Evolutionary conservation across 2,329 filamentous ascomycete genomes (phyloP), one percentile per base, ranked within the genome.

Genomic region (Fusarium vanettenii): DNA sequence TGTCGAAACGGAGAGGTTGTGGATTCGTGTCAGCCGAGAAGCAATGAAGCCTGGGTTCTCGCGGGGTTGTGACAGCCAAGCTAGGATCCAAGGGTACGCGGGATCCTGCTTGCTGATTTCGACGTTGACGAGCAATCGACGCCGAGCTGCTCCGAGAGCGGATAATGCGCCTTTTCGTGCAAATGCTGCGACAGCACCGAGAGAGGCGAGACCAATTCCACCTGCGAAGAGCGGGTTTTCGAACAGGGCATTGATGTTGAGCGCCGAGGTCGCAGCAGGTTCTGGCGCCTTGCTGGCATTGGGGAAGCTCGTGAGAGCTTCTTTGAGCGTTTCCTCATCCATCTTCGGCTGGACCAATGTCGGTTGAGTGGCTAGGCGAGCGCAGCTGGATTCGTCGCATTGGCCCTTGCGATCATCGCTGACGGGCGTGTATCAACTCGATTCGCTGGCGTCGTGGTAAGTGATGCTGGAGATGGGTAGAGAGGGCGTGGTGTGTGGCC

Each of bases 61-160:
- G 61, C 95, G 94, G 74, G 95, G 94, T 66, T 94, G 89, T 8
- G 95, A 95, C 82, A 99, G 93, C 95, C 97, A 99, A 74, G 95
- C 92, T 11, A 99, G 88, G 48, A 99, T 91, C 96, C 95, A 98
- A 45, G 92, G 92, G 82, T 98, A 99, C 2, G 96, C 95, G 52
- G 95, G 92, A 84, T 99, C 97, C 79, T 96, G 94, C 81, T 95
- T 94, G 82, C 94, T 96, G 83, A 99, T 98, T 84, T 99, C 97
- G 79, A 99, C 92, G 79, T 98, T 95, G 78, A 98, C 94, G 33
- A 99, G 91, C 85, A 99, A 91, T 59, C 96, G 94, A 63, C 93
- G 92, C 60, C 94, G 93, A 68, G 98, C 85, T 66, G 97, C 88
- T 50, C 90, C 89, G n/a, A 92, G 92, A 64, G 91, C 91, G 78